Evolutionary conservation across 495 filamentous ascomycete species (phyloP), one percentile per base, ranked within the genome.

Genomic region (Aspergillus nidulans): DNA sequence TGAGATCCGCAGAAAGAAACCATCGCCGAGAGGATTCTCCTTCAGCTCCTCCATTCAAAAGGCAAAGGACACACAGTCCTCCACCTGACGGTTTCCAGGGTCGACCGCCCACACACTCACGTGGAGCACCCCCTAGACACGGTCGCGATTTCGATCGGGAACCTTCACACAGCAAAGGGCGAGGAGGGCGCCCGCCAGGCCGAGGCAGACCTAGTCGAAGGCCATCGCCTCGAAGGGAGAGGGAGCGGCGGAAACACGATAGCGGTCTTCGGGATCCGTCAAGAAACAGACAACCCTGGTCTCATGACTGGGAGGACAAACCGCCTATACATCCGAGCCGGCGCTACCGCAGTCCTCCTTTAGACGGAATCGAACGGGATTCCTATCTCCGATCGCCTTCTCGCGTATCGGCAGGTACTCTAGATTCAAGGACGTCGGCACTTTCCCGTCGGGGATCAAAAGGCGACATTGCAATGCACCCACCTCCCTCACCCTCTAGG

Each of bases 61-160:
- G 75, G 38, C 70, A 74, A 58, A 70, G 75, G 56, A 78, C 73
- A 51, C 71, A 75, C 43, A 78, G 72, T 52, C 77, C 75, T 40
- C 79, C 78, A 9, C 73, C 75, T 21, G 53, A 60, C 19, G 60
- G 54, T 28, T 63, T 49, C 41, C 40, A 50, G 40, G 55, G 55
- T 19, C 66, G 60, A 32, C 57, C 56, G 20, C 66, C 61, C 9
- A 53, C 56, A 13, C 64, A 54, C 25, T 63, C 62, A 24, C 68
- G 60, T 12, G 49, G 57, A 38, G 68, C 62, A 6, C 66, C 58
- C 32, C 43, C 56, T 20, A 69, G 66, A 42, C 57, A 59, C 15
- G 59, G 61, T 18, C 69, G 71, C 32, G 62, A 64, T 52, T 68
- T 66, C 20, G 69, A 72, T 48, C 59, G 69, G 38, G 64, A 64